Base-by-base conservation (phyloP, 1,284 basidiomycete species). In the Cystobasidiaceae sp. region DNA sequence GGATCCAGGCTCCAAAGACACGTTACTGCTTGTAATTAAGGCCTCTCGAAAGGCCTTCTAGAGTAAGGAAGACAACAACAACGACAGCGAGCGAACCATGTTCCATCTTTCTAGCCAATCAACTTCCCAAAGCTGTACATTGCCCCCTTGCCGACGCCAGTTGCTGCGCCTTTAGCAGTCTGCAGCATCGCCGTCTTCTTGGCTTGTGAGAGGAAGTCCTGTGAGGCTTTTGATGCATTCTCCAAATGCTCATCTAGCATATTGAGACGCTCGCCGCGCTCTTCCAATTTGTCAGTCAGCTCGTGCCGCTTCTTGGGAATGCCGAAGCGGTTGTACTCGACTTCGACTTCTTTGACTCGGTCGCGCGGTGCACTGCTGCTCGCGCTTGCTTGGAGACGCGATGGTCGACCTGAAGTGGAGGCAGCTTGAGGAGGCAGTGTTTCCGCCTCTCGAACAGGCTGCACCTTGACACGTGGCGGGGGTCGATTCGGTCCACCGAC, bases 211-310 rank as follows among this genome's bases (percentile, higher is more conserved):
- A 64, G 49, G 33, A 64, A 64, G 25, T 64, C 61, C 23, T 45
- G 48, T 6, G 46, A 51, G 6, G 61, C 61, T 30, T 64, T 52
- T n/a, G 37, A 45, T 3, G 61, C 61, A 25, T 56, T 55, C 25
- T 64, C 61, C 1, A 64, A 33, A 28, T 64, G 46, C 21, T 67
- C 58, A 48, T 56, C 51, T 17, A 67, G 44, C 28, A 58, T 49
- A 15, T 51, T 45, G 19, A 67, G 59, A 25, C 37, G 23, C 41
- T 67, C 60, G 4, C 60, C 66, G 9, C 66, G 30, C 30, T 67
- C 60, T 27, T 63, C 54, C 4, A 67, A 48, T 1, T 59, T 60
- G 21, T 67, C 46, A 2, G 60, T 64, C 8, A 56, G 60, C 30
- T 56, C 59, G 30, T 55, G 50, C 23, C 51, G 3, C 37, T 64